Conservation (phyloP, 2,329 filamentous ascomycete genomes). For the Ophiostoma sp. region DNA sequence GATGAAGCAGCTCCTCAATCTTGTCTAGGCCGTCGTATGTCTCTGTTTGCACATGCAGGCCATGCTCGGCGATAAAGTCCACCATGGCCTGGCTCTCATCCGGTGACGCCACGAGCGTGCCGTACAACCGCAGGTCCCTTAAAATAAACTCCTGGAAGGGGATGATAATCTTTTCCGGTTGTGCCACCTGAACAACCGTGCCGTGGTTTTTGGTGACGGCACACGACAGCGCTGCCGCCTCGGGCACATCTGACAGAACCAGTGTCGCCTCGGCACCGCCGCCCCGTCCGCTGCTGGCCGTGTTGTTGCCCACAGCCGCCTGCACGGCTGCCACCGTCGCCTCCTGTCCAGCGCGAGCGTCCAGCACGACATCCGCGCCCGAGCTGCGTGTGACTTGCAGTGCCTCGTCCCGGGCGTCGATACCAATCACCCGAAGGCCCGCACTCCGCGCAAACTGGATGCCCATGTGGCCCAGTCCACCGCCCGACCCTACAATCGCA, state of each 20-base stretch:
- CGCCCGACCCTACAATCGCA: conserved; percentile 50
- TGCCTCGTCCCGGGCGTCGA: conserved; percentile 46
- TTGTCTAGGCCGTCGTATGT: conserved; percentile 54
- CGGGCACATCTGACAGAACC: conserved; percentile 53
- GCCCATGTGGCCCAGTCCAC: conserved; percentile 56
- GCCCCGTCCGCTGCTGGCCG: conserved; percentile 39
- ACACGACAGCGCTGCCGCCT: conserved; percentile 51
- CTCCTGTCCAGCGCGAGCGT: conserved; percentile 45
- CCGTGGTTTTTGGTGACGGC: conserved; percentile 62
- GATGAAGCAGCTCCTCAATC: conserved; percentile 50
- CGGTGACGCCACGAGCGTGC: conserved; percentile 46
- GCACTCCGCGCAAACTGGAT: conserved; percentile 50
- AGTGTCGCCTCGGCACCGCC: conserved; percentile 54
- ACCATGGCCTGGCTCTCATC: conserved; percentile 50
- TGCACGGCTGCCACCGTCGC: conserved; percentile 38
- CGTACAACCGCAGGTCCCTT: conserved; percentile 52
- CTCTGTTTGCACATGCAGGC: conserved; percentile 52
- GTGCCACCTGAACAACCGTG: conserved; percentile 58
- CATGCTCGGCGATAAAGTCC: conserved; percentile 46
- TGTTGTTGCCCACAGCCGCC: conserved; percentile 38
- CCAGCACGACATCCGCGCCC: conserved; percentile 47
- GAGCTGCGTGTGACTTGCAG: conserved; percentile 39
- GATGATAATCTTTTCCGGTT: conserved; percentile 43
- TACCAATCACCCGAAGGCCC: conserved; percentile 53
- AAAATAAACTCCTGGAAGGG: conserved; percentile 52